Evolutionary conservation across 208 protist genomes (phyloP).

Genomic region (Porcisia deanei): DNA sequence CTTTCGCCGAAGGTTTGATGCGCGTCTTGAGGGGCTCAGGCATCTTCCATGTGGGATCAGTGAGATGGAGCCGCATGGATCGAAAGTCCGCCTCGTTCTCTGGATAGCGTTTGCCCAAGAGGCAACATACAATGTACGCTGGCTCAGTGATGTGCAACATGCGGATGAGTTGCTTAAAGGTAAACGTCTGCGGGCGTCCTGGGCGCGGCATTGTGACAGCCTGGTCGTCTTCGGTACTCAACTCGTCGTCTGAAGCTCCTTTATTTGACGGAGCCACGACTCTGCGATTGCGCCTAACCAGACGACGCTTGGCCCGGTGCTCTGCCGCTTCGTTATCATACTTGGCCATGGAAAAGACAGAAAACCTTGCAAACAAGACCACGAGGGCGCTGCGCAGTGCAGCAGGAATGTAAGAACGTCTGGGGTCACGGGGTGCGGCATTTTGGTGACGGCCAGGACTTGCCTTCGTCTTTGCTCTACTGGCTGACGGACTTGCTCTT

Average conservation of each 20-base stretch:
- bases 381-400: slow-evolving; percentile 86
- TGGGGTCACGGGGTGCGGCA: neutral
- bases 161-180: slow-evolving; percentile 80
- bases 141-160: slow-evolving; percentile 86
- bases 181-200: slow-evolving; percentile 32
- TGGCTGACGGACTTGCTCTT: neutral
- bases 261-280: neutral
- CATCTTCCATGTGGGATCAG: slow-evolving; percentile 20
- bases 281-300: neutral
- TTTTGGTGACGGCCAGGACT: neutral
- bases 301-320: slow-evolving; percentile 37
- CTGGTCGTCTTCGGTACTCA: neutral
- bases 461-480: neutral
- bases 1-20: neutral
- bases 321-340: slow-evolving; percentile 91
- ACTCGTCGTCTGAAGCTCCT: neutral
- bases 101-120: slow-evolving; percentile 95
- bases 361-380: slow-evolving; percentile 88
- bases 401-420: slow-evolving; percentile 53
- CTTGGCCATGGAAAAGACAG: slow-evolving; percentile 93
- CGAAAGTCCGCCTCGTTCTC: slow-evolving; percentile 68
- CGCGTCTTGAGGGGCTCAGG: neutral
- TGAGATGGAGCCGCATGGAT: slow-evolving; percentile 36
- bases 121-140: slow-evolving; percentile 79
- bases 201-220: neutral